Percentiles rank a stretch among this genome's conserved stretches.
Evolutionary conservation across 768 basidiomycete genomes (phyloP).

Genomic region (Punctularia strigosozonata): DNA sequence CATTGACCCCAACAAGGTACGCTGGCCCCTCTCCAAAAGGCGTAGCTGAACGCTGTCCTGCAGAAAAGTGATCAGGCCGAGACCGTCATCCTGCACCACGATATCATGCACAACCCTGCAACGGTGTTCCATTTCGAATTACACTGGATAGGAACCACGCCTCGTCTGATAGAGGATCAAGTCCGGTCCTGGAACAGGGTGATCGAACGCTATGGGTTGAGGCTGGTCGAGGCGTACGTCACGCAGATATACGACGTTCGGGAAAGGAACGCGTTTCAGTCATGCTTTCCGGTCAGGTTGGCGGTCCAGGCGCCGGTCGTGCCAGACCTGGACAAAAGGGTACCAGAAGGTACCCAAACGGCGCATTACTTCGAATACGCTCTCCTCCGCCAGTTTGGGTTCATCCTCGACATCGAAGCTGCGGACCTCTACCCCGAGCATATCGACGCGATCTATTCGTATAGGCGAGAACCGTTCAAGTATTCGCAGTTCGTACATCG

Average conservation of each 20-base stretch:
- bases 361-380: slow-evolving; percentile 74
- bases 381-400: slow-evolving; percentile 64
- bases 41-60: not conserved
- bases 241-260: slow-evolving; percentile 84
- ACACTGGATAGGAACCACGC: slow-evolving; percentile 93
- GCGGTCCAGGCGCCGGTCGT: slow-evolving; percentile 63
- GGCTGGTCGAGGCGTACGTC: slow-evolving; percentile 88
- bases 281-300: slow-evolving; percentile 77
- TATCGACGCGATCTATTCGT: slow-evolving; percentile 82
- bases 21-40: slow-evolving; percentile 3
- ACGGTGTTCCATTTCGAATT: slow-evolving; percentile 96
- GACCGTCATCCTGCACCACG: slow-evolving; percentile 80
- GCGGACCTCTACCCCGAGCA: slow-evolving; percentile 64
- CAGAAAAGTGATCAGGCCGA: slow-evolving; percentile 84
- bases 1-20: slow-evolving; percentile 64
- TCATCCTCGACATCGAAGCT: slow-evolving; percentile 79
- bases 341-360: slow-evolving; percentile 56
- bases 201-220: slow-evolving; percentile 83
- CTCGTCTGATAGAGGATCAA: slow-evolving; percentile 82
- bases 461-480: slow-evolving; percentile 64
- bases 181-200: slow-evolving; percentile 70
- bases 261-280: slow-evolving; percentile 82
- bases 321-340: slow-evolving; percentile 50
- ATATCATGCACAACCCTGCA: slow-evolving; percentile 89
- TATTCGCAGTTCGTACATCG: slow-evolving; percentile 91